These are phyloP conservation scores for Globisporangium apiculatum DNA, from an alignment of 352 stramenopile species.

Conservation along the genomic window DNA sequence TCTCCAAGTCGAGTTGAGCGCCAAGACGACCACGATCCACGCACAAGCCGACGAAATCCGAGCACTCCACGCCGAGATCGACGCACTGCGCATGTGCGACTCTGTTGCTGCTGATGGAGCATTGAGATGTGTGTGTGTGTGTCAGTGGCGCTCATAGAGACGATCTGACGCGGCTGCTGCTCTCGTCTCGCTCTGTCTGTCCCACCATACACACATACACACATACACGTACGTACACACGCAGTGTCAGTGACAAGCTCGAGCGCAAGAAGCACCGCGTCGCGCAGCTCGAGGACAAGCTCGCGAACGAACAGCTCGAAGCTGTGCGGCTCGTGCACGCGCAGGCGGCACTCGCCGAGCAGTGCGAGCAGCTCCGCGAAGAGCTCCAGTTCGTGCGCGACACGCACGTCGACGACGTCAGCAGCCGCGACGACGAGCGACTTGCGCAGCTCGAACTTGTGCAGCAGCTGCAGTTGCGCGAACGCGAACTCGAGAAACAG, in stretches of 20 bases:
- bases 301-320: conserved; percentile 33
- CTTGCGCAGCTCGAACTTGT: conserved; percentile 53
- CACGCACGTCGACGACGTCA: conserved; percentile 35
- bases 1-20: conserved; percentile 43
- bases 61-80: conserved; percentile 43
- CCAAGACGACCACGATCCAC: conserved; percentile 49
- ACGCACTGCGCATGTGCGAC: conserved; percentile 35
- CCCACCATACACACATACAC: neutral
- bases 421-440: conserved; percentile 47
- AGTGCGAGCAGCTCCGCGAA: conserved; percentile 33
- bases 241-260: conserved; percentile 28
- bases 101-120: neutral
- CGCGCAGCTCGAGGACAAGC: conserved; percentile 18
- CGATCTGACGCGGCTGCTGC: neutral
- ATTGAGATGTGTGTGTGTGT: too few species aligned
- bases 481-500: conserved; percentile 43
- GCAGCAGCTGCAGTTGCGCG: conserved; percentile 33
- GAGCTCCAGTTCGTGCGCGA: conserved; percentile 55
- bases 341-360: conserved; percentile 36
- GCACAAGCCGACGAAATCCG: conserved; percentile 58
- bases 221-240: too few species aligned
- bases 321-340: conserved; percentile 46
- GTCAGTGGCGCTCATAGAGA: too few species aligned
- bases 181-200: neutral
- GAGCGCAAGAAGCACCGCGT: conserved; percentile 30